A percentile compares a stretch with the other conserved stretches of the same genome.
These are phyloP conservation scores for Solidago caesia DNA, from an alignment of 129 eudicot genomes.

Conservation along the genomic window DNA sequence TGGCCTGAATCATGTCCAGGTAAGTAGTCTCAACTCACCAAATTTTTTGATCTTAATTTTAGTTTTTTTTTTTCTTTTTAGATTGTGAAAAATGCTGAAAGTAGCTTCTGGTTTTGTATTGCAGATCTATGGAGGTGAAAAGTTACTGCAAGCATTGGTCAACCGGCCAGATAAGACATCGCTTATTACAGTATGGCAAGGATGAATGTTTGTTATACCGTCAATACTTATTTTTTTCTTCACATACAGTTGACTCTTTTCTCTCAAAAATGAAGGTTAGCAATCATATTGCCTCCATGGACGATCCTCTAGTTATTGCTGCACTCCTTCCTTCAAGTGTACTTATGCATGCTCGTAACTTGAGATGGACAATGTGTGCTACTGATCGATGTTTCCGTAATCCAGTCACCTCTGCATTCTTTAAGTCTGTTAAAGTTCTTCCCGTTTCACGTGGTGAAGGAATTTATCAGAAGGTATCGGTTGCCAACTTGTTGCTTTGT, in stretches of 20 bases:
- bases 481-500: neutral
- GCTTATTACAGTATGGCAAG: conserved; percentile 56
- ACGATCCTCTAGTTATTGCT: conserved; percentile 81
- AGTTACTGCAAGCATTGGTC: conserved; percentile 48
- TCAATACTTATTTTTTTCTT: neutral
- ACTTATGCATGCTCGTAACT: conserved; percentile 60
- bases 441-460: conserved; percentile 93
- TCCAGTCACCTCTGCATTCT: conserved; percentile 79
- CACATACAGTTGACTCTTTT: neutral
- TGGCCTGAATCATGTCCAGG: conserved; percentile 80
- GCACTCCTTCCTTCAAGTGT: conserved; percentile 74
- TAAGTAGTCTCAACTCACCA: neutral
- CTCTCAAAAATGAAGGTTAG: conserved; percentile 47
- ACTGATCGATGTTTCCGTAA: conserved; percentile 73
- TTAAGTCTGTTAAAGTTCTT: conserved; percentile 71
- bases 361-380: conserved; percentile 93
- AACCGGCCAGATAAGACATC: conserved; percentile 55
- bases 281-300: conserved; percentile 84
- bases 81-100: neutral
- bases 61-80: neutral
- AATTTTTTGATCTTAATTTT: neutral
- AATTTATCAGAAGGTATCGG: conserved; percentile 70
- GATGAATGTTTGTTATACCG: neutral
- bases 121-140: conserved; percentile 81
- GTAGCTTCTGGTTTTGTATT: neutral